Evolutionary conservation across 371 early-diverging fungal species (phyloP), one percentile per base, ranked within the genome.

Genomic region (Phascolomyces articulosus): DNA sequence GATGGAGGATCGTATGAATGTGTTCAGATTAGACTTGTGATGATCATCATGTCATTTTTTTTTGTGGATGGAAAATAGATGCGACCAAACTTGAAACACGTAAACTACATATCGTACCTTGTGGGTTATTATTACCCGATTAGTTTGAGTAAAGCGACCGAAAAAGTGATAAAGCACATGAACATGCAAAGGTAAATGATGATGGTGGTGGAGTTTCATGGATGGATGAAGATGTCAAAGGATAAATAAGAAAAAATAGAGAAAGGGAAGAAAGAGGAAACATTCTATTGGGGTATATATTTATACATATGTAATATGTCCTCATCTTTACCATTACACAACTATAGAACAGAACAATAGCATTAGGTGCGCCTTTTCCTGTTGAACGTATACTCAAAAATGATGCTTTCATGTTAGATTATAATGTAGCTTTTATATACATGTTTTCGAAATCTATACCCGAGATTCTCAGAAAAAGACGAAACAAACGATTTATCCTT

Each of bases 51-150:
- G 72, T 88, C 0, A 91, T 94, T 0, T 61, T 69, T 77, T 26
- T 95, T 93, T 68, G 75, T 82, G 16, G 95, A 95, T 65, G 82
- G 84, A n/a, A n/a, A n/a, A 0, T 82, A 78, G 62, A 78, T 91
- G 78, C 80, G 92, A 29, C 71, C 29, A 92, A 91, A 59, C 80
- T 95, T 10, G 95, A 94, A 64, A 93, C 95, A 0, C 84, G 94
- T 1, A 34, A 95, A 29, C 69, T 85, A 51, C 93, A 94, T 67
- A 72, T 94, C 40, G 88, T 85, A 31, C 94, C 95, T 0, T 78
- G 85, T 29, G 96, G 95, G 70, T 61, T 96, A 7, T 74, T 96
- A 20, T 59, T 92, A 0, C 90, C n/a, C 96, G 0, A 44, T 55
- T 0, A 29, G 55, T 1, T 63, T 91, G 57, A 84, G 86, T 40